A percentile compares a stretch with the other conserved stretches of the same genome.
Conservation (phyloP, 108 stramenopile species). For the Epipyxis sp. region DNA sequence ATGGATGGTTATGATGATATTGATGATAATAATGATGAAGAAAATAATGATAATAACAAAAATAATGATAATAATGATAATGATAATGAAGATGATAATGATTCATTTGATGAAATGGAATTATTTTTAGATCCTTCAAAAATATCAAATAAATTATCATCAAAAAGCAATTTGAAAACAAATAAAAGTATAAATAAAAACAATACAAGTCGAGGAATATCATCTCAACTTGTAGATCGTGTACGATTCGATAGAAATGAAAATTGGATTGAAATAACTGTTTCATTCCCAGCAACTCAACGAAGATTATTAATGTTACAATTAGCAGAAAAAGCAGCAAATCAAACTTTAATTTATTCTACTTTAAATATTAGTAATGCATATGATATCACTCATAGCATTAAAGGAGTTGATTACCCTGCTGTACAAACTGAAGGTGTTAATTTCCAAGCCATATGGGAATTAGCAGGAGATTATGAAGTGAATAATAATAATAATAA, state of each 20-base stretch:
- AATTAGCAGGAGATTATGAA: constrained; percentile 42
- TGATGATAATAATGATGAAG: constrained; percentile 57
- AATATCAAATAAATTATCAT: too few species aligned
- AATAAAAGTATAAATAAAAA: too few species aligned
- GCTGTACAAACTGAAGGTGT: constrained; percentile 88
- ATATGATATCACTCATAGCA: constrained; percentile 59
- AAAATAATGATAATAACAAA: constrained; percentile 16
- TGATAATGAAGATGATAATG: constrained; percentile 50
- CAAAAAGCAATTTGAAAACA: too few species aligned
- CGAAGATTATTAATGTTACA: constrained; percentile 96
- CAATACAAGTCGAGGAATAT: too few species aligned
- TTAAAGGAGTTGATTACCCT: neutral
- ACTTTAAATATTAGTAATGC: constrained; percentile 74
- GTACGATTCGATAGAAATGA: too few species aligned
- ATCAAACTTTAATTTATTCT: constrained; percentile 67
- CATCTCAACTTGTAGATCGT: too few species aligned
- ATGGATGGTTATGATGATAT: constrained; percentile 66
- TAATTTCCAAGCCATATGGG: constrained; percentile 88
- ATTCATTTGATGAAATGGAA: neutral
- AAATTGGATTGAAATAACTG: constrained; percentile 39
- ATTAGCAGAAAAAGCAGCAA: constrained; percentile 79
- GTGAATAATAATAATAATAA: neutral
- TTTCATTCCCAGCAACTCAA: constrained; percentile 33
- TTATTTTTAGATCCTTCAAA: too few species aligned
- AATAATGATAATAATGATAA: constrained; percentile 34